Base-by-base conservation (phyloP, 2,329 filamentous ascomycete species). In the Fonsecaea pedrosoi region DNA sequence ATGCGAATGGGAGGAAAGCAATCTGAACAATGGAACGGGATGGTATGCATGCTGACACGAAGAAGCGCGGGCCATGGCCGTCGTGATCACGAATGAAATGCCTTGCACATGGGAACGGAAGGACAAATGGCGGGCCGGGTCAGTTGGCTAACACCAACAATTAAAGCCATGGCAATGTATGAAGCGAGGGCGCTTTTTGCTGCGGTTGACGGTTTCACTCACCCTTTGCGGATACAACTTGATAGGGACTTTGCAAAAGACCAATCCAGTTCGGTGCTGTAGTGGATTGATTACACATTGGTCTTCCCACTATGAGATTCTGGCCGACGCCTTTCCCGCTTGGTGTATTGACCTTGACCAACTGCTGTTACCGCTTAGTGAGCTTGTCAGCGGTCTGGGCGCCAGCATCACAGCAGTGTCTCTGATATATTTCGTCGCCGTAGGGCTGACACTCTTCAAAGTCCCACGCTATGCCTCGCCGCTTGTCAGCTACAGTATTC, bases 21-120 rank as follows among this genome's bases (percentile, higher is more conserved):
- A 25, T 34, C 34, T 37, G 34, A 3, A 34, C 30, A n/a, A 21
- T n/a, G 45, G 45, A 21, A 50, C 9, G 45, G 45, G 45, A 50
- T 25, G 45, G 40, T 50, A 50, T 50, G 45, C 45, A 50, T 50
- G 45, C 45, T 50, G 45, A 50, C 30, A 50, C 25, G 45, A 50
- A 25, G 15, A 50, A 4, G 2, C 18, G 45, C 18, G 18, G 45
- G 45, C 18, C 45, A 25, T 25, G n/a, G 8, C 18, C 25, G 25
- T 25, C 18, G 21, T 50, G 45, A 50, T 50, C 18, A 50, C 13
- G 45, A 50, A 21, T 50, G n/a, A 25, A 50, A 50, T 12, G 45
- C 45, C 45, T 9, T 50, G 18, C 18, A 25, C 42, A 45, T 3
- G n/a, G 42, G n/a, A 45, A 7, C 6, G 10, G 45, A 21, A 50